Conservation (phyloP, 345 rosid species). For the Salix brachista region DNA sequence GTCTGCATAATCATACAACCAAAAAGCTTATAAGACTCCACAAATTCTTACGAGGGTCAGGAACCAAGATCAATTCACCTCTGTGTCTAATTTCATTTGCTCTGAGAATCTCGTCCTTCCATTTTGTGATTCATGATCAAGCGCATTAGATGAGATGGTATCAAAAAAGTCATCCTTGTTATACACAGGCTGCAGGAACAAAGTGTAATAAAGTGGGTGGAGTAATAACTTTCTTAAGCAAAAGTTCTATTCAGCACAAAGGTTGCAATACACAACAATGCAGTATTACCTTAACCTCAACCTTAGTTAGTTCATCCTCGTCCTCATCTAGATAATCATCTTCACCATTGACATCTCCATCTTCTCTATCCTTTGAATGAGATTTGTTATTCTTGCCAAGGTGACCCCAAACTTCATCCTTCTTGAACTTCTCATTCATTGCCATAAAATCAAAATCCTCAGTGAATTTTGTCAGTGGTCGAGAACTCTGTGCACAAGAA, state of each 20-base stretch:
- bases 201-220: neutral
- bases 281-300: slow-evolving; percentile 40
- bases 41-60: neutral
- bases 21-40: neutral
- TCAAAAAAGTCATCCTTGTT: slow-evolving; percentile 94
- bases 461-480: slow-evolving; percentile 58
- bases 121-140: slow-evolving; percentile 45
- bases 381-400: slow-evolving; percentile 67
- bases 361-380: slow-evolving; percentile 25
- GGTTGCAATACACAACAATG: neutral
- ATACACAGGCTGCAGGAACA: slow-evolving; percentile 58
- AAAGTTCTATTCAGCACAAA: neutral
- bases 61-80: slow-evolving; percentile 40
- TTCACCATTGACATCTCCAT: slow-evolving; percentile 43
- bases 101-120: slow-evolving; percentile 80
- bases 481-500: slow-evolving; percentile 39
- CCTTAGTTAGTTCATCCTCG: slow-evolving; percentile 46
- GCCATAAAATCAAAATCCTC: slow-evolving; percentile 91
- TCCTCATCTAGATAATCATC: slow-evolving; percentile 46
- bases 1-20: slow-evolving; percentile 15
- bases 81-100: slow-evolving; percentile 80
- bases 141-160: slow-evolving; percentile 58
- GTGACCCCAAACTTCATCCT: slow-evolving; percentile 96
- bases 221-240: neutral
- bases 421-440: slow-evolving; percentile 93